Evolutionary conservation across 2,329 filamentous ascomycete species (phyloP), one percentile per base, ranked within the genome.

Genomic region (Cladosporium sp.): DNA sequence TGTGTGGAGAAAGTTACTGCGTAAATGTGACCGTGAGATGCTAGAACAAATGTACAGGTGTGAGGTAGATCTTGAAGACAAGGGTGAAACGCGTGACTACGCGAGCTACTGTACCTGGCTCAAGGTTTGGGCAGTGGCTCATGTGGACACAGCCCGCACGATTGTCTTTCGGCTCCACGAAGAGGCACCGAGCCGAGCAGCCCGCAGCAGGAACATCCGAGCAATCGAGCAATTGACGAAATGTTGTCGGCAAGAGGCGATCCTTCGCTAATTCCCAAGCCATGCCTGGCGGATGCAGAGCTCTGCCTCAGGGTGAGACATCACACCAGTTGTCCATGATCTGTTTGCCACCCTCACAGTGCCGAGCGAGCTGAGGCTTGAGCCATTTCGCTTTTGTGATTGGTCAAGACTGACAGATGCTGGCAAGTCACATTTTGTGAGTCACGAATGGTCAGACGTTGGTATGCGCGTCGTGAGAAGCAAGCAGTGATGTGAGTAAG

Each of bases 41-140:
- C 28, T 35, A 47, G 52, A 55, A 37, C 52, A 54, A 39, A 54
- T 24, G 51, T 44, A 54, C 51, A 25, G 51, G 28, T 55, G 52
- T 15, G 40, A 25, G 47, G 37, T 44, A 24, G 37, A 45, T 22
- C 22, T 32, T 45, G 40, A 55, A 45, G 40, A 37, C 25, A 35
- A 19, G 22, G 47, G 13, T 17, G 39, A 50, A 50, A 35, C 47
- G 32, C 47, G 47, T 50, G 47, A 50, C 47, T 50, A 32, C 47
- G 34, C 28, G 34, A 50, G 28, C 13, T 36, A 35, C 35, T 12
- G 49, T 28, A 45, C 15, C 49, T 28, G 15, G n/a, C 39, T 34
- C 37, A 54, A 40, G 25, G 39, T 35, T 54, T 28, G 22, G 45
- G 32, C 32, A 20, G 19, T 24, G 47, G 50, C 50, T 55, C 52